These are phyloP conservation scores for Hippophae rhamnoides DNA, from an alignment of 306 rosid genomes.

Conservation along the genomic window DNA sequence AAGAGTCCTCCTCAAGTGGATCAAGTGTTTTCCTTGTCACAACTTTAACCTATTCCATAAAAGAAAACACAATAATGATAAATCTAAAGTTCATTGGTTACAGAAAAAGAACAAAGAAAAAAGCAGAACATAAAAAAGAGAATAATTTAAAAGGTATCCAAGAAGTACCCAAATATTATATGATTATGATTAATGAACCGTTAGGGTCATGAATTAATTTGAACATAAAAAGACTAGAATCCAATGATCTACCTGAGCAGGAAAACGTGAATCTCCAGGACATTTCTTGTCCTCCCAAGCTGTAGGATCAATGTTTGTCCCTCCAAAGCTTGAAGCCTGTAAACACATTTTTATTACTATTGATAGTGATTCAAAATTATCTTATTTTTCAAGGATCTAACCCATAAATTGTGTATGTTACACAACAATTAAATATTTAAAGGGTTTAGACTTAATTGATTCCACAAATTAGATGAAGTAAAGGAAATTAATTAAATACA, in stretches of 20 bases:
- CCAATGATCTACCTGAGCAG: conserved; percentile 68
- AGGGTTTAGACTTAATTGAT: no score
- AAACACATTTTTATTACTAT: not conserved
- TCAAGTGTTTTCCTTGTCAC: conserved; percentile 65
- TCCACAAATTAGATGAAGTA: not conserved
- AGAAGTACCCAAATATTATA: not conserved
- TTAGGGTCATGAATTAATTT: not conserved
- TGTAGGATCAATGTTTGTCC: conserved; percentile 78
- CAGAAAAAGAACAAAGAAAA: not conserved
- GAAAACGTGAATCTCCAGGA: conserved; percentile 82
- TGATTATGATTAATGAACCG: not conserved
- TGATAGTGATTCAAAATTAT: not conserved
- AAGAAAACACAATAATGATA: no score
- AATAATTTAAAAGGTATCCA: conserved; percentile 1
- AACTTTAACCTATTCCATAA: conserved; percentile 49
- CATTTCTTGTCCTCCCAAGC: conserved; percentile 98
- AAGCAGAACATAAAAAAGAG: no score
- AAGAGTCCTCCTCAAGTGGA: conserved; percentile 86
- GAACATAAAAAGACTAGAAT: not conserved
- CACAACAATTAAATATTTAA: not conserved
- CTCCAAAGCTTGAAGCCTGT: conserved; percentile 94
- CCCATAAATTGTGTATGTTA: no score
- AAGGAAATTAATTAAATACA: conserved; percentile 5
- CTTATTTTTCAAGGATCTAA: not conserved
- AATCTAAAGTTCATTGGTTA: not conserved